These are phyloP conservation scores for Naganishia vishniacii DNA, from an alignment of 768 basidiomycete species.

Conservation along the genomic window DNA sequence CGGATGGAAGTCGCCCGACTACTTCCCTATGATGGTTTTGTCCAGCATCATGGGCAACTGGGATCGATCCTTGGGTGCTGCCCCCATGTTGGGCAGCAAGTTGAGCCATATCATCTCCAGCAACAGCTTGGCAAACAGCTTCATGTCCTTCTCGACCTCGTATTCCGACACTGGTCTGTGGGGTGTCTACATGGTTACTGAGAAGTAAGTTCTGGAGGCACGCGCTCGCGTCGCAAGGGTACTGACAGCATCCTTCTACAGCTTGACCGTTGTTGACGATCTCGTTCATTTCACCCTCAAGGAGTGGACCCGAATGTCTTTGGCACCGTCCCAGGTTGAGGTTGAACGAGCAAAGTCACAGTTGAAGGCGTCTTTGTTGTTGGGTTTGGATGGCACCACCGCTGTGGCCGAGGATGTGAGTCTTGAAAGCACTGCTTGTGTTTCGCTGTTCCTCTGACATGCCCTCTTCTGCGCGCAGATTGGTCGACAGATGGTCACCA, in stretches of 20 bases:
- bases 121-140: constrained; percentile 96
- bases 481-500: constrained; percentile 93
- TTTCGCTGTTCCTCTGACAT: neutral
- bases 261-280: constrained; percentile 82
- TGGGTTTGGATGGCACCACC: constrained; percentile 90
- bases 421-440: neutral
- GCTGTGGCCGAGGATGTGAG: constrained; percentile 82
- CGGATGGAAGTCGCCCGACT: constrained; percentile 95
- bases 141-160: constrained; percentile 98
- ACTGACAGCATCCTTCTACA: constrained; percentile 12
- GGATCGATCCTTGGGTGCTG: constrained; percentile 91
- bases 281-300: constrained; percentile 85
- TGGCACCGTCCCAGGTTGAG: constrained; percentile 72
- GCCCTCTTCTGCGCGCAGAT: constrained; percentile 51
- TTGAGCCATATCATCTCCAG: constrained; percentile 83
- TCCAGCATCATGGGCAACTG: constrained; percentile 98
- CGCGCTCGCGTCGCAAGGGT: neutral
- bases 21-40: constrained; percentile 99
- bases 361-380: constrained; percentile 86
- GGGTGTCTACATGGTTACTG: constrained; percentile 95
- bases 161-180: constrained; percentile 98
- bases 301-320: constrained; percentile 94
- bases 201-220: constrained; percentile 64
- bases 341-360: constrained; percentile 98
- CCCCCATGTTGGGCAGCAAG: constrained; percentile 79